Evolutionary conservation across 805 yeast species (phyloP).

Genomic region (Yamadazyma paraphyllophila): DNA sequence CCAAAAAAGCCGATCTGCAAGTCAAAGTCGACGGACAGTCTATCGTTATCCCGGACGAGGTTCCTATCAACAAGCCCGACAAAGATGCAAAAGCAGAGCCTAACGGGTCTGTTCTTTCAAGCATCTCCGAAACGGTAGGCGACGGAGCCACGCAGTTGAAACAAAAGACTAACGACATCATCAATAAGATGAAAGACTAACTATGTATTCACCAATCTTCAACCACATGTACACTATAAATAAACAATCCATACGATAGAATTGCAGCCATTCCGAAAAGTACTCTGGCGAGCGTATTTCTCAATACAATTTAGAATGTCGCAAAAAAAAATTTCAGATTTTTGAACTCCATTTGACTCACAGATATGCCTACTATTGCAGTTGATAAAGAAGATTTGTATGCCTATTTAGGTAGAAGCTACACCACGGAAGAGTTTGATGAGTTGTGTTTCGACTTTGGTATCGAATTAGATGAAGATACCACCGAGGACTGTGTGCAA

Average conservation of each 20-base stretch:
- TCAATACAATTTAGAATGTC: not conserved
- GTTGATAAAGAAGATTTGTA: constrained; percentile 93
- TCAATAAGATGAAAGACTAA: not conserved
- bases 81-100: not conserved
- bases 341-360: constrained; percentile 4
- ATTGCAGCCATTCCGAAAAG: constrained; percentile 1
- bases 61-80: constrained; percentile 13
- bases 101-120: not conserved
- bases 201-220: too few relatives aligned
- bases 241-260: not conserved
- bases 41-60: constrained; percentile 20
- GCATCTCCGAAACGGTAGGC: not conserved
- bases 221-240: not conserved
- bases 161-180: constrained; percentile 13
- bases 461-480: constrained; percentile 95
- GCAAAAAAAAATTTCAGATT: constrained; percentile 4
- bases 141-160: not conserved
- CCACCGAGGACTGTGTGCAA: constrained; percentile 69
- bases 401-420: constrained; percentile 60
- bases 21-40: constrained; percentile 9
- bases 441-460: constrained; percentile 98
- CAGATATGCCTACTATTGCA: constrained; percentile 87
- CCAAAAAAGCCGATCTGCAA: constrained; percentile 2
- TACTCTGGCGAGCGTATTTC: constrained; percentile 6
- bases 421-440: constrained; percentile 88